Base-by-base conservation (phyloP, 2,329 filamentous ascomycete species). In the Colletotrichum tofieldiae region DNA sequence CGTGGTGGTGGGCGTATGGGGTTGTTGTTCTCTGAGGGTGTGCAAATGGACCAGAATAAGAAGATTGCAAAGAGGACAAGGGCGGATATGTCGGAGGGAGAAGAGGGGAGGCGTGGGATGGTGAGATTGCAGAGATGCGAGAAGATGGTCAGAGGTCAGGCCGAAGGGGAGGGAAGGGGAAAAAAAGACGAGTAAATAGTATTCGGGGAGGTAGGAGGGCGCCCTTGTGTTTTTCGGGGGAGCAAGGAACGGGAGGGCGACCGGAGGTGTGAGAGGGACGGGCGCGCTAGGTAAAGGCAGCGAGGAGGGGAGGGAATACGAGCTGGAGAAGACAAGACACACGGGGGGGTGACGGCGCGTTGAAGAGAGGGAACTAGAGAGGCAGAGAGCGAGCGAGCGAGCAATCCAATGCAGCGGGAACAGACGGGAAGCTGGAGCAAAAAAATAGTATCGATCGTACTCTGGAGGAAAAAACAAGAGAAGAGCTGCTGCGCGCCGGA, bases 311-410 rank as follows among this genome's bases (percentile, higher is more conserved):
- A 37, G 32, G 65, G 73, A 74, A 74, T 74, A 74, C 73, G 73
- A 73, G 73, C 71, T 73, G 66, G 73, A 74, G 71, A 71, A 71
- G n/a, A 37, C 52, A 71, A 71, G n/a, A 37, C 52, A 55, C 66
- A 58, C 45, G 62, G 45, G 67, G 55, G 56, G 64, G 41, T 39
- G 23, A 63, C 20, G 11, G 65, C 52, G 59, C 52, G 58, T 68
- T 68, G 59, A 64, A 72, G 58, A 68, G 64, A 23, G 37, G 45
- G 43, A 49, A 35, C 45, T 29, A 32, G 43, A 43, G 35, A 37
- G 63, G 16, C 23, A 14, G 16, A 16, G 32, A 9, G 14, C 6
- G 41, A 45, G 32, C 14, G 18, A 49, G 18, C 35, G 51, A 7
- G 12, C 1, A 16, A 39, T 4, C 1, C 20, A 9, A 4, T 16